A percentile compares a stretch with the other conserved stretches of the same genome.
phyloP scores from a whole-genome alignment of 352 stramenopile genomes.

The Aphanomyces invadans region DNA sequence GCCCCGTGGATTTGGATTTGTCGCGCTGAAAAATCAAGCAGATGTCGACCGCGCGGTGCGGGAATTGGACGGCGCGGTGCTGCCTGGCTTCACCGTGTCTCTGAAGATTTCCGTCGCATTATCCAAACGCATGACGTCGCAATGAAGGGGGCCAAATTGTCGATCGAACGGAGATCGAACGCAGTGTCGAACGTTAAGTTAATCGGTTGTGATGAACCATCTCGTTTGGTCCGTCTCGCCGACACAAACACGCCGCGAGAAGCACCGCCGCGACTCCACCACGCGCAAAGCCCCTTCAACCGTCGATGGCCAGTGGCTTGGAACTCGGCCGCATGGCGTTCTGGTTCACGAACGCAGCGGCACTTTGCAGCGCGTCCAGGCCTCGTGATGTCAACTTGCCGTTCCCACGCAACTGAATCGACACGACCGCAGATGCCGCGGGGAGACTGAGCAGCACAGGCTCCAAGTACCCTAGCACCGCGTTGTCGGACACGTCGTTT shows the following conservation, averaged over 20 bases:
- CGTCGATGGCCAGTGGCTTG: background rate
- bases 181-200: background rate
- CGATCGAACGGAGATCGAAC: background rate
- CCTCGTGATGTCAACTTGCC: conserved; percentile 34
- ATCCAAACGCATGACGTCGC: conserved; percentile 7
- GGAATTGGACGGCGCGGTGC: conserved; percentile 47
- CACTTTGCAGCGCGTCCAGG: conserved; percentile 24
- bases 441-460: conserved; percentile 34
- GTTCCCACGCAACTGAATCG: conserved; percentile 45
- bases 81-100: conserved; percentile 20
- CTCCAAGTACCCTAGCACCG: conserved; percentile 39
- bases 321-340: background rate
- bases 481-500: conserved; percentile 52
- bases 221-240: no score
- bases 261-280: background rate
- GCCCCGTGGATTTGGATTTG: conserved; percentile 70
- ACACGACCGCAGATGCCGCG: conserved; percentile 35
- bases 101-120: conserved; percentile 23
- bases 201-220: background rate
- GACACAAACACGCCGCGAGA: background rate
- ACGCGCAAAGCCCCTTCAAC: background rate
- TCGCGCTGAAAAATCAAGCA: conserved; percentile 65
- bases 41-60: conserved; percentile 75
- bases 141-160: no score
- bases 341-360: background rate